Conservation (phyloP, 768 basidiomycete species). For the Dentipellis sp. region DNA sequence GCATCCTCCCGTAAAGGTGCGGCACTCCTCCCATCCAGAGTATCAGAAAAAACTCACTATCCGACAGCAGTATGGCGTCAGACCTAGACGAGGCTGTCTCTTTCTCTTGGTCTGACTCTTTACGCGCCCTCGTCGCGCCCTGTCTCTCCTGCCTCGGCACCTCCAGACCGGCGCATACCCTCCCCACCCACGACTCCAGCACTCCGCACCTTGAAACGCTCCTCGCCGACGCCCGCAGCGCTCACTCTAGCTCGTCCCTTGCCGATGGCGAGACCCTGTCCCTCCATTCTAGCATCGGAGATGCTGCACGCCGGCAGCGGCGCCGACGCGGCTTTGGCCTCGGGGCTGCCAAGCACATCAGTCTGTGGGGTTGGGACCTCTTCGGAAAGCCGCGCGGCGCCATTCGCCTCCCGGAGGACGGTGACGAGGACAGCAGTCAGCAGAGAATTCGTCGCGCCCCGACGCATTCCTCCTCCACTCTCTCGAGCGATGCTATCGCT, state of each 20-base stretch:
- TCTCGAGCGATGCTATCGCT: constrained; percentile 47
- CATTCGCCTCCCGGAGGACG: constrained; percentile 53
- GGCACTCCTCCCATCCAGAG: neutral
- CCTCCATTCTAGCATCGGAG: constrained; percentile 53
- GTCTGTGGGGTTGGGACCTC: constrained; percentile 56
- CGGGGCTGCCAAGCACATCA: constrained; percentile 28
- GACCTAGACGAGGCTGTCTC: neutral
- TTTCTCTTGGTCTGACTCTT: constrained; percentile 55
- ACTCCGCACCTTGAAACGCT: constrained; percentile 40
- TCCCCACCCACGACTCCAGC: constrained; percentile 20
- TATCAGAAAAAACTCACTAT: neutral
- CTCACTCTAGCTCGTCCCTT: constrained; percentile 25
- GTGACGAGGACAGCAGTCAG: constrained; percentile 16
- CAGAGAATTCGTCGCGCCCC: neutral
- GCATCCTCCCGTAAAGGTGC: no score
- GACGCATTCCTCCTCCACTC: constrained; percentile 14
- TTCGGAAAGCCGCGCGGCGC: constrained; percentile 45
- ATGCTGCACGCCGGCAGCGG: constrained; percentile 20
- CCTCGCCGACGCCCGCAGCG: constrained; percentile 30
- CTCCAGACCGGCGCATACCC: constrained; percentile 7
- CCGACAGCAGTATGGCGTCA: neutral
- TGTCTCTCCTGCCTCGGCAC: constrained; percentile 48
- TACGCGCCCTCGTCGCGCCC: constrained; percentile 47
- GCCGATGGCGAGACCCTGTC: constrained; percentile 54
- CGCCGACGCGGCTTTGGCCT: constrained; percentile 15